Conservation (phyloP, 352 stramenopile species). For the Phytophthora pseudosyringae region DNA sequence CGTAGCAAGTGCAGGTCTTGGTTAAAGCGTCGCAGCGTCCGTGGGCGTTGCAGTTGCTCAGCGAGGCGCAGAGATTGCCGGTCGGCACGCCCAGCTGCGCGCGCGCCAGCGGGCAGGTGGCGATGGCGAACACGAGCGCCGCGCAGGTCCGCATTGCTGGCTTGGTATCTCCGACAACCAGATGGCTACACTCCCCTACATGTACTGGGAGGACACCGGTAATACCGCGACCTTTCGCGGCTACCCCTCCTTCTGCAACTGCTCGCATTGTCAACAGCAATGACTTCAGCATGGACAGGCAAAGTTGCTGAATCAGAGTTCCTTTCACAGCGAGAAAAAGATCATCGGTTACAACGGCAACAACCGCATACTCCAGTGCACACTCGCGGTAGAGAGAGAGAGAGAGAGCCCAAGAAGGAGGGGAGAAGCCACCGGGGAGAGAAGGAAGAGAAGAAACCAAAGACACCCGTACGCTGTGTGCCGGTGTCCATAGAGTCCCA, state of each 20-base stretch:
- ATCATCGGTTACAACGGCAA: conserved; percentile 39
- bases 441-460: conserved; percentile 17
- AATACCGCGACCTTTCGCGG: conserved; percentile 20
- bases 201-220: conserved; percentile 6
- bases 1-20: conserved; percentile 89
- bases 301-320: conserved; percentile 12
- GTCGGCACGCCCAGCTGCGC: conserved; percentile 62
- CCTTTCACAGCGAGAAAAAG: conserved; percentile 23
- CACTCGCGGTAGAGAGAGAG: conserved; percentile 29
- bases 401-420: conserved; percentile 16
- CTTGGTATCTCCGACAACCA: conserved; percentile 6
- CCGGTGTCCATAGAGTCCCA: conserved; percentile 2
- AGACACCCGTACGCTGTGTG: not conserved
- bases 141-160: not conserved
- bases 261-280: not conserved
- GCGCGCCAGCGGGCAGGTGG: conserved; percentile 5
- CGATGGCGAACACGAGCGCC: not conserved
- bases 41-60: conserved; percentile 91
- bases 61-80: conserved; percentile 73
- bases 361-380: not conserved
- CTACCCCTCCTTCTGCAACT: conserved; percentile 11
- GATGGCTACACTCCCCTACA: conserved; percentile 24
- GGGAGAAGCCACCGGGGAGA: conserved; percentile 15
- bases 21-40: conserved; percentile 83
- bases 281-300: conserved; percentile 9